A percentile compares a stretch with the other conserved stretches of the same genome.
Conservation (phyloP, 768 basidiomycete species). For the Termitomyces sp. region DNA sequence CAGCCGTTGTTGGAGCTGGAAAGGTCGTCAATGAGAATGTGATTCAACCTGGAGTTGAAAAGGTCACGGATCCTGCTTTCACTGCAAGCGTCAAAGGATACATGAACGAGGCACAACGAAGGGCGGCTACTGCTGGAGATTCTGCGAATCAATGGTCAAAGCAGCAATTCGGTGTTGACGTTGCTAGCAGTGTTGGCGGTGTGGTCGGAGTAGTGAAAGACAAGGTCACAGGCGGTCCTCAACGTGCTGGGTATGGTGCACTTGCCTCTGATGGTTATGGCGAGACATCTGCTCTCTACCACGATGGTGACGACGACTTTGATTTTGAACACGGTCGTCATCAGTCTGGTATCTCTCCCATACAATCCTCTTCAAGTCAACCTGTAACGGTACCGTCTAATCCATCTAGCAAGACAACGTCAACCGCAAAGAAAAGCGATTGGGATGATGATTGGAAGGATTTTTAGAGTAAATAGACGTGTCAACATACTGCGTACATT, state of each 20-base stretch:
- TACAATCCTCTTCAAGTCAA: constrained; percentile 9
- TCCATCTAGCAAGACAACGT: constrained; percentile 1
- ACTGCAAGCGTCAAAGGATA: constrained; percentile 74
- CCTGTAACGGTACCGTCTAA: constrained; percentile 5
- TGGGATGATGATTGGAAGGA: constrained; percentile 86
- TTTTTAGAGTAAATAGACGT: constrained; percentile 42
- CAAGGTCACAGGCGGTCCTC: constrained; percentile 46
- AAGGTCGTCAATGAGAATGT: constrained; percentile 81
- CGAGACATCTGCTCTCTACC: constrained; percentile 62
- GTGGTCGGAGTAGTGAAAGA: constrained; percentile 66
- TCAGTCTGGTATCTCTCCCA: constrained; percentile 19
- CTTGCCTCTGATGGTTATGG: constrained; percentile 43
- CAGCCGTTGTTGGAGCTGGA: constrained; percentile 77
- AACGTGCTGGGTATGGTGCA: constrained; percentile 48
- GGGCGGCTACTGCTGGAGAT: constrained; percentile 57
- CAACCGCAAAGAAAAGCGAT: constrained; percentile 43
- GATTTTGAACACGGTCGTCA: constrained; percentile 40
- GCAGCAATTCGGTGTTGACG: constrained; percentile 78
- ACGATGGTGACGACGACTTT: constrained; percentile 63
- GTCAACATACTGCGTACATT: neutral
- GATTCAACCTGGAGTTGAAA: constrained; percentile 86
- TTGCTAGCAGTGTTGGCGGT: constrained; percentile 72
- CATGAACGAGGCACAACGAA: constrained; percentile 63
- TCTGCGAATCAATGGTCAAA: constrained; percentile 78
- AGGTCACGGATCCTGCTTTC: constrained; percentile 76